Base-by-base conservation (phyloP, 306 rosid species). In the Fragaria ananassa region DNA sequence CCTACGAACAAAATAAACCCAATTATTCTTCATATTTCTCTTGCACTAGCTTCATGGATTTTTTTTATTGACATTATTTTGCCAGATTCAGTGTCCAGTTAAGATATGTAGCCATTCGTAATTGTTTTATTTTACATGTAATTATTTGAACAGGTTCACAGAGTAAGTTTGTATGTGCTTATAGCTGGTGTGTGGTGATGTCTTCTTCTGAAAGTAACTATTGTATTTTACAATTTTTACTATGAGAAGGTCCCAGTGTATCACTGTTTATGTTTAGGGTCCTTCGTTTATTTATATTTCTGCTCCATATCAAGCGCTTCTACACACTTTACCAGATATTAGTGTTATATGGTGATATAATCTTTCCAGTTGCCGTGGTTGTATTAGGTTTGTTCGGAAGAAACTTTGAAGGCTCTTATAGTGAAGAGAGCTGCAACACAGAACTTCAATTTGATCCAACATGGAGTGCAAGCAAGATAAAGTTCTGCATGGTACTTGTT, bases 401-500 rank as follows among this genome's bases (percentile, higher is more conserved):
- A 27, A 67, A 65, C 14, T 7, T 60, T n/a, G 69, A 60, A 41
- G 64, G 8, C 49, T 23, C 21, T 27, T 67, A 54, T 45, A 39
- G 27, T 56, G 49, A n/a, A 58, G 50, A 39, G 44, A 39, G 29
- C 25, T 50, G 8, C 37, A 17, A 25, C 29, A 68, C 41, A 8
- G 63, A 12, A 31, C 51, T 77, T 74, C 64, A 68, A 49, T 81
- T 79, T 80, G 68, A 47, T 75, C 29, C 75, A 65, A 62, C 74
- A 85, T 87, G 86, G 89, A 87, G 77, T 57, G 65, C 71, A 76
- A 78, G 68, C 78, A 68, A 21, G 81, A 87, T 68, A 74, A 84
- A 81, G 73, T 80, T 82, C 49, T 78, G 72, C 81, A 50, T 60
- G 89, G 91, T 91, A 80, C 66, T 82, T 76, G 61, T 56, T 35